Base-by-base conservation (phyloP, 179 eudicot species). In the Nepenthes alata region DNA sequence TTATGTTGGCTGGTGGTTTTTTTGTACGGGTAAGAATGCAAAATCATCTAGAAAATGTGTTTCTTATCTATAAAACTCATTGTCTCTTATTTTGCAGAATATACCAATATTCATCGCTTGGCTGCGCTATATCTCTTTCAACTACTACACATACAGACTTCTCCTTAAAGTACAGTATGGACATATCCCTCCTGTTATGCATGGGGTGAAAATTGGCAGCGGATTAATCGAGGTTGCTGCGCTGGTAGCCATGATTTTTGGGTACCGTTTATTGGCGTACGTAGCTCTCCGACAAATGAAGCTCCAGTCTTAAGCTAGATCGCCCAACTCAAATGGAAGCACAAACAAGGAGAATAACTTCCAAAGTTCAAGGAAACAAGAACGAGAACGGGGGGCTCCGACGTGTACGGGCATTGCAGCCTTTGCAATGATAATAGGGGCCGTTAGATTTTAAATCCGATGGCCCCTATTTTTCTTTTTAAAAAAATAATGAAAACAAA, bases 1-100 rank as follows among this genome's bases (percentile, higher is more conserved):
- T 91, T 86, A 91, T 91, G 98, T 67, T 91, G 79, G 93, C 98
- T 11, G 98, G 98, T 45, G 98, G 95, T 47, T 91, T 54, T 71
- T 91, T 91, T 25, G 96, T 91, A 11, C 76, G 77, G 89, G 98
- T 85, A 83, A 73, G 71, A 12, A 49, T 49, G 53, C 53, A 8
- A n/a, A 49, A 6, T 2, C 4, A 10, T 49, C 14, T 1, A 1
- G 5, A 41, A 7, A 4, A 4, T 41, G 5, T 41, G 45, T 7
- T 41, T 41, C 25, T 25, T 1, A 25, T 25, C 25, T 25, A 25
- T 25, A 0, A 25, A 25, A 25, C 25, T 41, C 45, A 39, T 35
- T 25, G 53, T 63, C 5, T 57, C 35, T 62, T 6, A 36, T 60
- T 64, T 51, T 81, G 85, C 87, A 91, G 98, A 77, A 79, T 53